Evolutionary conservation across 768 basidiomycete genomes (phyloP), one percentile per base, ranked within the genome.

Genomic region (Pulveroboletus sp.): DNA sequence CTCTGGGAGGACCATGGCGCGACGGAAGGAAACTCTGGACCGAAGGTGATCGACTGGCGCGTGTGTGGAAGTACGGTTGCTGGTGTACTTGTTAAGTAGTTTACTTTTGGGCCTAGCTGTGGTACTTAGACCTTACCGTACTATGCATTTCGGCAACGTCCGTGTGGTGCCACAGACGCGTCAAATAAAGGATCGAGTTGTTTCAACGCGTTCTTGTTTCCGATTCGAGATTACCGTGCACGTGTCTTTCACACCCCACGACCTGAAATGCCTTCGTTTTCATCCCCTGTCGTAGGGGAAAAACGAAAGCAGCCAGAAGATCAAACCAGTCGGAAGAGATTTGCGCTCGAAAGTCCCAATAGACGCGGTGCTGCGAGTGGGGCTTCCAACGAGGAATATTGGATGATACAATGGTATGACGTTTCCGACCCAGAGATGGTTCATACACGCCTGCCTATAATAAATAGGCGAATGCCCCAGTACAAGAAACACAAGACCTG

Each of bases 401-500:
- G 87, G 87, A 84, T 87, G 77, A 80, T 88, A 31, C 86, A 88
- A 68, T 90, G 89, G 87, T 85, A 64, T 35, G 65, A 54, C 17
- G 24, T 43, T 29, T 17, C 27, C 7, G 21, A 23, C 29, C 6
- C 4, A 27, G 37, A 19, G 14, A 36, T 6, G 1, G 31, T 20
- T 9, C 16, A 8, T 36, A 32, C 25, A 27, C 8, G 23, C 40
- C 19, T 41, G 17, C 25, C 20, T 31, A 24, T 40, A 35, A 20
- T 34, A 20, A 35, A 24, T 31, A 87, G 85, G 87, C 71, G 87
- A 50, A 76, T 71, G 38, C 83, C 76, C 37, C 87, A 90, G 65
- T 72, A 74, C 33, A 88, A 81, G 70, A 94, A 94, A 67, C 84
- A 93, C 60, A 91, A 92, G 65, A 91, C 87, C 0, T 94, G 92